A percentile compares a stretch with the other conserved stretches of the same genome.
phyloP scores from a whole-genome alignment of 2,329 filamentous ascomycete genomes.

The Ambrosiella xylebori region DNA sequence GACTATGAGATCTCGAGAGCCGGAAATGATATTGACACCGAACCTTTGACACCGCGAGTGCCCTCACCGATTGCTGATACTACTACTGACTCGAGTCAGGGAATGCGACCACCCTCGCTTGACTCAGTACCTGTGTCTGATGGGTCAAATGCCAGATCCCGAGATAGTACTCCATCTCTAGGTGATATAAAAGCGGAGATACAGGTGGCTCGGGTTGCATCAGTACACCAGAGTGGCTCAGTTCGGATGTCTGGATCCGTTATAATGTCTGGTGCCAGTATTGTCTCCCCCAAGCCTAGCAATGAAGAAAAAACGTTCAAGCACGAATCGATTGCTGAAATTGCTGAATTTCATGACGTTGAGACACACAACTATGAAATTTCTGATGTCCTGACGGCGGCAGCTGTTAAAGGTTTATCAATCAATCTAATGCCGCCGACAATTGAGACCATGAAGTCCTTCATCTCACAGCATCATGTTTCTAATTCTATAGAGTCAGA shows the following conservation, averaged over 20 bases:
- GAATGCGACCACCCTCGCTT: not conserved
- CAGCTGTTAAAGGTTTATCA: not conserved
- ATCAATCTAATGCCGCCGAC: too few relatives aligned
- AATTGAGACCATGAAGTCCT: not conserved
- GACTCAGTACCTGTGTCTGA: not conserved
- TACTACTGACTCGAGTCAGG: not conserved
- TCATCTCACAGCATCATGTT: not conserved
- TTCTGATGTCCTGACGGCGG: not conserved
- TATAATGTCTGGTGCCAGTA: not conserved
- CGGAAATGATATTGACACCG: not conserved
- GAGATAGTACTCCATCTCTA: not conserved
- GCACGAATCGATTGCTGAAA: not conserved
- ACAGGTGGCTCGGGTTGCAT: conserved; percentile 1
- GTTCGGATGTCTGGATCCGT: not conserved
- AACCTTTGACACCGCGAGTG: not conserved
- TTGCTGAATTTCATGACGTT: not conserved
- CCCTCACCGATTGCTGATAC: not conserved
- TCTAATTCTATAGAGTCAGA: not conserved
- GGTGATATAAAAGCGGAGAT: not conserved
- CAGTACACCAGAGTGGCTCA: not conserved
- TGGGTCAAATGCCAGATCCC: not conserved
- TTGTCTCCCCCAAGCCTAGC: not conserved
- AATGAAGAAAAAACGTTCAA: not conserved
- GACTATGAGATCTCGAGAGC: not conserved
- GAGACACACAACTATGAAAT: not conserved